Conservation (phyloP, 257 asterid genomes). For the Nicotiana benthamiana region DNA sequence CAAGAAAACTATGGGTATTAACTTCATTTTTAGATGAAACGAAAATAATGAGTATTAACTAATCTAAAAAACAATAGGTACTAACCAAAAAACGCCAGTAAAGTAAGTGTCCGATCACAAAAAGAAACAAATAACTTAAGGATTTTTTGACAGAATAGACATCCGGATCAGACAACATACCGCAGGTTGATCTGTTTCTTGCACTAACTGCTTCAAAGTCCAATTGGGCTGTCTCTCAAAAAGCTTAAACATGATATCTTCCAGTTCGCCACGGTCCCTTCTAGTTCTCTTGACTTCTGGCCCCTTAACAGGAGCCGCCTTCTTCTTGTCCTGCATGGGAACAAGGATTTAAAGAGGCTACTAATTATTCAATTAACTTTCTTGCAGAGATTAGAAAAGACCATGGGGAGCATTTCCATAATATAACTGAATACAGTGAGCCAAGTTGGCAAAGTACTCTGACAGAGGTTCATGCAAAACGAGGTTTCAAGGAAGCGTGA, state of each 20-base stretch:
- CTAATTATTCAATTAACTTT: not conserved
- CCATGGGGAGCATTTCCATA: not conserved
- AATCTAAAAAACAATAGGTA: not conserved
- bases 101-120: not conserved
- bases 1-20: not conserved
- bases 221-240: constrained; percentile 95
- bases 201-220: constrained; percentile 92
- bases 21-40: too few relatives aligned
- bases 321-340: constrained; percentile 71
- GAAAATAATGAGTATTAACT: too few relatives aligned
- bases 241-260: constrained; percentile 95
- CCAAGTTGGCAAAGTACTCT: not conserved
- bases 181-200: constrained; percentile 96
- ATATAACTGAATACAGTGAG: not conserved
- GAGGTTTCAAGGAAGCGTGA: not conserved
- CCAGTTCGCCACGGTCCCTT: constrained; percentile 95
- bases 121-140: not conserved
- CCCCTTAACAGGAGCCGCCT: constrained; percentile 75
- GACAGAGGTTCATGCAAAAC: not conserved
- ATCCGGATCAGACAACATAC: constrained; percentile 36
- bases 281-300: constrained; percentile 87
- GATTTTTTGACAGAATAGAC: not conserved
- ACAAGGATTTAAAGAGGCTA: constrained; percentile 2
- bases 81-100: not conserved
- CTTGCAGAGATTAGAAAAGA: not conserved